Evolutionary conservation across 306 rosid genomes (phyloP).

Genomic region (Vachellia pachyceras): DNA sequence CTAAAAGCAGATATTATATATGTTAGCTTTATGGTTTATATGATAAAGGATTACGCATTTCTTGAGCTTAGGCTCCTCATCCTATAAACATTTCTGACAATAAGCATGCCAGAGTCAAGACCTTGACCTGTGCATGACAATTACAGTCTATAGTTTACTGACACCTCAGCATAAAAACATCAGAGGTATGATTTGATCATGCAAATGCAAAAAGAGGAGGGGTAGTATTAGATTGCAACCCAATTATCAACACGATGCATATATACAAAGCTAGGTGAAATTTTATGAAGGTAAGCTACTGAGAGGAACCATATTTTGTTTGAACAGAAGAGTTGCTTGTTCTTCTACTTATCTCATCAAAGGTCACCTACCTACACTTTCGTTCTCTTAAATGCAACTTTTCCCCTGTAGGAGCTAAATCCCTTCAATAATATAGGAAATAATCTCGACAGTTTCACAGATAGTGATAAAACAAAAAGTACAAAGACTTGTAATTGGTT

Average conservation of each 20-base stretch:
- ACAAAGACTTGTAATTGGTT: not conserved
- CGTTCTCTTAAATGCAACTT: not conserved
- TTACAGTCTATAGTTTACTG: slow-evolving; percentile 6
- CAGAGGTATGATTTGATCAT: not conserved
- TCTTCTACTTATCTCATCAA: not conserved
- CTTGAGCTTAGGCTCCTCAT: not conserved
- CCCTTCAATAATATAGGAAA: slow-evolving; percentile 20
- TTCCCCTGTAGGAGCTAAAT: not conserved
- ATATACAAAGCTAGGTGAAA: not conserved
- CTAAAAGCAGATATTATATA: not conserved
- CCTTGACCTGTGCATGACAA: slow-evolving; percentile 3
- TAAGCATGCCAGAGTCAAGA: not conserved
- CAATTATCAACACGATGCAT: slow-evolving; percentile 20
- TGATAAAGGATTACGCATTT: not conserved
- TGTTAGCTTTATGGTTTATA: not conserved
- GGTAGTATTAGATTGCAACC: slow-evolving; percentile 12
- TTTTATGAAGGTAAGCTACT: slow-evolving; percentile 16
- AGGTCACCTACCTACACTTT: not conserved
- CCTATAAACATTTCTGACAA: not conserved
- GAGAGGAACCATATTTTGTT: slow-evolving; percentile 11
- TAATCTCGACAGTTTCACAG: not conserved
- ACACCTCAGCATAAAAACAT: slow-evolving; percentile 15
- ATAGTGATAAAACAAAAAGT: slow-evolving; percentile 14
- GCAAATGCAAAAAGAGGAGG: not conserved
- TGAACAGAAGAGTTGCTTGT: not conserved